Conservation (phyloP, 2,329 filamentous ascomycete species). For the Pleomassaria siparia region DNA sequence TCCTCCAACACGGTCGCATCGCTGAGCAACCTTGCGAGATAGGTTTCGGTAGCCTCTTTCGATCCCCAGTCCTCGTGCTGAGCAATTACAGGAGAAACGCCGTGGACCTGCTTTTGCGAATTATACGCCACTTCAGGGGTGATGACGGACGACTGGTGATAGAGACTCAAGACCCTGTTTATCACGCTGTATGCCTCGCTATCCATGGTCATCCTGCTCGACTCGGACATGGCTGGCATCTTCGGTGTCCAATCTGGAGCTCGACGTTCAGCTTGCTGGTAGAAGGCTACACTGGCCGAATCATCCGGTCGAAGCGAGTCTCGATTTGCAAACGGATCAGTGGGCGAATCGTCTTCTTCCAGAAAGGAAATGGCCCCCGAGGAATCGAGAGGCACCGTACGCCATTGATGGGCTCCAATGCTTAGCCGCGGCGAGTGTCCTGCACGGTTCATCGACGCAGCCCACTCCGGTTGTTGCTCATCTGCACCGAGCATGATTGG, state of each 20-base stretch:
- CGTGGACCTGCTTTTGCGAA: slow-evolving; percentile 45
- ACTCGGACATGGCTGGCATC: slow-evolving; percentile 21
- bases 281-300: slow-evolving; percentile 39
- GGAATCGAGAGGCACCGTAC: slow-evolving; percentile 18
- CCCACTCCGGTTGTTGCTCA: slow-evolving; percentile 35
- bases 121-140: slow-evolving; percentile 44
- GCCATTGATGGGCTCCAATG: slow-evolving; percentile 22
- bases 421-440: slow-evolving; percentile 15
- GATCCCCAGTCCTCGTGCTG: slow-evolving; percentile 57
- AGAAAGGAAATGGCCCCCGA: slow-evolving; percentile 27
- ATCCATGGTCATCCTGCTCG: slow-evolving; percentile 36
- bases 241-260: slow-evolving; percentile 26
- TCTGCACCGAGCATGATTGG: slow-evolving; percentile 56
- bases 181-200: slow-evolving; percentile 48
- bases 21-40: slow-evolving; percentile 51
- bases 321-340: slow-evolving; percentile 34
- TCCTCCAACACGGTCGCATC: slow-evolving; percentile 26
- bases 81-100: slow-evolving; percentile 55
- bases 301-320: slow-evolving; percentile 41
- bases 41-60: slow-evolving; percentile 57
- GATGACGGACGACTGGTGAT: slow-evolving; percentile 41
- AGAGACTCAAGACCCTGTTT: slow-evolving; percentile 45
- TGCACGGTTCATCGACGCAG: slow-evolving; percentile 1
- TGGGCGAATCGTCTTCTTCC: slow-evolving; percentile 36
- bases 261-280: slow-evolving; percentile 15